Percentiles rank a stretch among this genome's conserved stretches.
Conservation (phyloP, 1,284 basidiomycete species). For the Cerrena zonata region DNA sequence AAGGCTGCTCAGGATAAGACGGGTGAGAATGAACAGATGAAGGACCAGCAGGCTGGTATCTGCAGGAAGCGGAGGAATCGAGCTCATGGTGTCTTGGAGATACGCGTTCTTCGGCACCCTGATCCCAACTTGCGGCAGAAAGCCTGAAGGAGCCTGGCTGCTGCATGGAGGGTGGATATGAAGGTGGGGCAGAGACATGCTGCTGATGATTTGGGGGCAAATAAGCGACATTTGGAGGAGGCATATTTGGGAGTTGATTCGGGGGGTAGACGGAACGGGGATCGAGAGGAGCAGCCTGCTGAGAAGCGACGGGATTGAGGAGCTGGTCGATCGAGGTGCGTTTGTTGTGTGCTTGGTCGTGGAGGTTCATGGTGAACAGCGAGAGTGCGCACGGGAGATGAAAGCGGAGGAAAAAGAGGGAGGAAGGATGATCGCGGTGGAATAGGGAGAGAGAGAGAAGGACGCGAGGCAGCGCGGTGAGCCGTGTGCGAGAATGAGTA, state of each 20-base stretch:
- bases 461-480: background rate
- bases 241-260: constrained; percentile 39
- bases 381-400: constrained; percentile 5
- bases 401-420: background rate
- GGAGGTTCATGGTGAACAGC: constrained; percentile 36
- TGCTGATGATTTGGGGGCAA: constrained; percentile 24
- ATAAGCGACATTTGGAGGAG: constrained; percentile 18
- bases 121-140: constrained; percentile 40
- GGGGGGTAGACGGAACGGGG: constrained; percentile 22
- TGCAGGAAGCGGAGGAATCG: constrained; percentile 18
- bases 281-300: constrained; percentile 25
- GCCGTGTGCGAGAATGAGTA: too few relatives aligned
- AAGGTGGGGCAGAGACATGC: constrained; percentile 14
- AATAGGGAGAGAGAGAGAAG: background rate
- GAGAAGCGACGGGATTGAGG: constrained; percentile 37
- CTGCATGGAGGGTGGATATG: constrained; percentile 25
- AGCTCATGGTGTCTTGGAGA: constrained; percentile 14
- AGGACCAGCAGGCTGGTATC: constrained; percentile 14
- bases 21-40: constrained; percentile 12
- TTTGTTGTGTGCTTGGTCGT: constrained; percentile 39
- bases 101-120: constrained; percentile 17
- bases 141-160: constrained; percentile 34
- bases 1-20: constrained; percentile 21
- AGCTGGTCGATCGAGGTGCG: constrained; percentile 49
- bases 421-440: background rate